These are phyloP conservation scores for Phytophthora nicotianae DNA, from an alignment of 352 stramenopile genomes.

Conservation along the genomic window DNA sequence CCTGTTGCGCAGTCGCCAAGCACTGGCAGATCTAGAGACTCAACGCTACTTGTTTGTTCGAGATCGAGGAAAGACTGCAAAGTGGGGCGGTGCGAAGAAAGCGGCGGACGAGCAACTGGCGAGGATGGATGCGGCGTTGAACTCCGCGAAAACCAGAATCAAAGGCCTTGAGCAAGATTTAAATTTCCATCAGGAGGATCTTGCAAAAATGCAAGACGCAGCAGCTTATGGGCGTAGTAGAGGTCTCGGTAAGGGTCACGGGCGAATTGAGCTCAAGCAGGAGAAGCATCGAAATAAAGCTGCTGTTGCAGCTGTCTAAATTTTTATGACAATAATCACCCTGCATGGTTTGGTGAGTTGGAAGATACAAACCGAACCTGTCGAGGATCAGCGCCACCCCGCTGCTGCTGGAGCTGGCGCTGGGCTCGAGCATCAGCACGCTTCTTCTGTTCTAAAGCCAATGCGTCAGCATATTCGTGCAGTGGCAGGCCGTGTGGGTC, in stretches of 20 bases:
- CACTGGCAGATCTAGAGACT: constrained; percentile 52
- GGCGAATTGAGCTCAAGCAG: constrained; percentile 18
- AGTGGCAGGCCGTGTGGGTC: constrained; percentile 70
- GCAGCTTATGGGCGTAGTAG: constrained; percentile 43
- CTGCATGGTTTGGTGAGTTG: constrained; percentile 18
- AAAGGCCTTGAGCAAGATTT: constrained; percentile 20
- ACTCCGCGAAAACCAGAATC: constrained; percentile 10
- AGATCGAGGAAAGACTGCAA: constrained; percentile 44
- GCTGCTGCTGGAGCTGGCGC: constrained; percentile 45
- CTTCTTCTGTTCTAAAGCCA: constrained; percentile 71
- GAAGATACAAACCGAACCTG: constrained; percentile 32
- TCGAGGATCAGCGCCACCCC: constrained; percentile 10
- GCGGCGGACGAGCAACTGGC: constrained; percentile 47
- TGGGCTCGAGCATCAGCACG: constrained; percentile 43
- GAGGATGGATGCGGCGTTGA: constrained; percentile 35
- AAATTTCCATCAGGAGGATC: constrained; percentile 11
- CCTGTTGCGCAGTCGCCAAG: constrained; percentile 37
- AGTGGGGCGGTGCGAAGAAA: constrained; percentile 67
- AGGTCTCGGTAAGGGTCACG: constrained; percentile 49
- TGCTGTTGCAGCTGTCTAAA: constrained; percentile 22
- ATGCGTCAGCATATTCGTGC: constrained; percentile 72
- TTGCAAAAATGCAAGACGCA: constrained; percentile 33
- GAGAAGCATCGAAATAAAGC: constrained; percentile 18
- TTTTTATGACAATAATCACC: constrained; percentile 6
- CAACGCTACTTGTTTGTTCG: constrained; percentile 52